Conservation (phyloP, 2,329 filamentous ascomycete species). For the Botrytis aclada region DNA sequence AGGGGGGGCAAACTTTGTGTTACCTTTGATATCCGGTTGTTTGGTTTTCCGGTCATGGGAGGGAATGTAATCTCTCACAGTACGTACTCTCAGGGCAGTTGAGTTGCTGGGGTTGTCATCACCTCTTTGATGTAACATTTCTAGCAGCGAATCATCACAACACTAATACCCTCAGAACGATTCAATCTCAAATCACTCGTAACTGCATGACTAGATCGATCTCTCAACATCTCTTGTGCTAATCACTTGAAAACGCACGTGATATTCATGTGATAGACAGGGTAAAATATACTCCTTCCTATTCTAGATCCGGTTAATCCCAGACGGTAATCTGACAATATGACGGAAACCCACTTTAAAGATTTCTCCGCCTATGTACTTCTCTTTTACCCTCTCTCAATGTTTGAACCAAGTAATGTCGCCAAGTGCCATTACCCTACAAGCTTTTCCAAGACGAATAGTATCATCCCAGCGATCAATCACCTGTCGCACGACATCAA, state of each 20-base stretch:
- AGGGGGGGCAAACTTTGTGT: not conserved
- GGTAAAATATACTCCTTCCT: not conserved
- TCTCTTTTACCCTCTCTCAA: not conserved
- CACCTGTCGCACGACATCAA: not conserved
- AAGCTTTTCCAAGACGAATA: slow-evolving; percentile 2
- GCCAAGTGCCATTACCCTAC: not conserved
- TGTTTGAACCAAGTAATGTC: not conserved
- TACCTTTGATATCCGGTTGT: not conserved
- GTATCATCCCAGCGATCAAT: not conserved
- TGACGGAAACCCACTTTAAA: not conserved
- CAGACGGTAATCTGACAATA: not conserved
- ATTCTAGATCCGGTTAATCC: slow-evolving; percentile 1
- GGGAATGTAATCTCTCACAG: not conserved
- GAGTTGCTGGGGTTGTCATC: not conserved
- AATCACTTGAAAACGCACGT: not conserved
- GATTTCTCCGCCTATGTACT: not conserved
- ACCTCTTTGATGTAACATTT: not conserved
- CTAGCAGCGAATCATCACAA: not conserved
- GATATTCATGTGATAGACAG: not conserved
- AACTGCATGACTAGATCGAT: not conserved
- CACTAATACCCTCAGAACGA: not conserved
- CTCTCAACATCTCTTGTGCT: not conserved
- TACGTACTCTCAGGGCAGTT: not conserved
- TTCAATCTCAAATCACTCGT: not conserved
- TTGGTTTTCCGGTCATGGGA: not conserved